Evolutionary conservation across 1,284 basidiomycete genomes (phyloP).

Genomic region (Tilletia caries): DNA sequence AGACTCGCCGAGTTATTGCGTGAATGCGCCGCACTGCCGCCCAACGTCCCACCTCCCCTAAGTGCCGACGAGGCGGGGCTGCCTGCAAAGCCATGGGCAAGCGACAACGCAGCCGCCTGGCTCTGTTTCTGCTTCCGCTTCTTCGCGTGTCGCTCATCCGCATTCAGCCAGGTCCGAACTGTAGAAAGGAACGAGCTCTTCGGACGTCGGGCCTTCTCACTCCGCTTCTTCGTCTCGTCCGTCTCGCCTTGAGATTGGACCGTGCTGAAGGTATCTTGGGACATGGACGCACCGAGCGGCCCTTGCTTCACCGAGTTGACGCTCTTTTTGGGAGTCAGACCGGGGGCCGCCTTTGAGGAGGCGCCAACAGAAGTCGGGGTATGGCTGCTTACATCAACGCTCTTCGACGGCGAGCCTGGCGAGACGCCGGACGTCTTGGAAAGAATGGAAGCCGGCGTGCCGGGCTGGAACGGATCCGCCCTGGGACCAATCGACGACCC

Average conservation of each 20-base stretch:
- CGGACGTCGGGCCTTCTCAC: conserved; percentile 26
- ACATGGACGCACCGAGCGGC: conserved; percentile 21
- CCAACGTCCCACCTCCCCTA: neutral
- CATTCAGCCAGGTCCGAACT: conserved; percentile 78
- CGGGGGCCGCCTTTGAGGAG: neutral
- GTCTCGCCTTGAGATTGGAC: conserved; percentile 21
- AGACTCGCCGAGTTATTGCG: neutral
- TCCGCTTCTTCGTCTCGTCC: neutral
- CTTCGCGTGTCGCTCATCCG: conserved; percentile 70
- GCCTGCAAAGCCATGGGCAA: neutral
- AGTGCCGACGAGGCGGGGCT: neutral
- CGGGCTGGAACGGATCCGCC: neutral
- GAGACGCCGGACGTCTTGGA: too few species aligned
- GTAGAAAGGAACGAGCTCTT: conserved; percentile 41
- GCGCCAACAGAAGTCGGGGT: neutral
- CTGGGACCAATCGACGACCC: neutral
- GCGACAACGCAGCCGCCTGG: conserved; percentile 13
- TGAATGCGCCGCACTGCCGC: conserved; percentile 5
- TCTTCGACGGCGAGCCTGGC: neutral
- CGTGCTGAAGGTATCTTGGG: conserved; percentile 43
- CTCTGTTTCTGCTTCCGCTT: conserved; percentile 78
- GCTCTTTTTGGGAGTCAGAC: conserved; percentile 26
- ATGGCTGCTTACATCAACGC: neutral
- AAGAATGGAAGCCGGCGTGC: too few species aligned
- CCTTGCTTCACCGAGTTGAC: neutral